Evolutionary conservation across 441 rosid genomes (phyloP).

Genomic region (Pelargonium cotyledonis): DNA sequence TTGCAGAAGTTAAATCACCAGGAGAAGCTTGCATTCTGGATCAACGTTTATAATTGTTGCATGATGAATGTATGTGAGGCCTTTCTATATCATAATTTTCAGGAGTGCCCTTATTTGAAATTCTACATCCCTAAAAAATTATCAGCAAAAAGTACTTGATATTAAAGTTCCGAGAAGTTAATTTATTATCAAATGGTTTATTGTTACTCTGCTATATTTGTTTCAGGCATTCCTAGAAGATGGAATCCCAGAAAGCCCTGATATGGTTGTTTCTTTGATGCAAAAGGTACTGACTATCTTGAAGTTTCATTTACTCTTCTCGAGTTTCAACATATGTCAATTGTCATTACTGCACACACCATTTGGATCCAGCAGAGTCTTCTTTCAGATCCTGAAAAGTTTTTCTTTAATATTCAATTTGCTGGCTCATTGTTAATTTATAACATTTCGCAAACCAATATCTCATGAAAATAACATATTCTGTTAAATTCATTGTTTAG

Average conservation of each 20-base stretch:
- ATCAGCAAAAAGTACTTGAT: too few relatives aligned
- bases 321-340: too few relatives aligned
- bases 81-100: slow-evolving; percentile 5
- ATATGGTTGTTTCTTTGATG: slow-evolving; percentile 56
- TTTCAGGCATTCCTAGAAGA: slow-evolving; percentile 65
- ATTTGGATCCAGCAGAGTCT: not conserved
- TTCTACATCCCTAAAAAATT: not conserved
- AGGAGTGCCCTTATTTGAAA: not conserved
- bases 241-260: slow-evolving; percentile 67
- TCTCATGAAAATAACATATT: too few relatives aligned
- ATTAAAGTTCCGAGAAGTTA: too few relatives aligned
- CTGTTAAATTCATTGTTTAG: slow-evolving; percentile 25
- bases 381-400: not conserved
- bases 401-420: not conserved
- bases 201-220: not conserved
- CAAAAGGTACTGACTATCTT: slow-evolving; percentile 40
- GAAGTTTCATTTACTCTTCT: too few relatives aligned
- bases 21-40: slow-evolving; percentile 57
- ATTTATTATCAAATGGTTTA: too few relatives aligned
- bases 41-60: slow-evolving; percentile 56
- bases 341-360: not conserved
- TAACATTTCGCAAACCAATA: not conserved
- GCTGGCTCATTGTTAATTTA: not conserved
- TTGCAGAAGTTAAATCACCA: slow-evolving; percentile 61
- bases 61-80: slow-evolving; percentile 63